phyloP scores from a whole-genome alignment of 2,329 filamentous ascomycete species.

The Anthostomella pinea region DNA sequence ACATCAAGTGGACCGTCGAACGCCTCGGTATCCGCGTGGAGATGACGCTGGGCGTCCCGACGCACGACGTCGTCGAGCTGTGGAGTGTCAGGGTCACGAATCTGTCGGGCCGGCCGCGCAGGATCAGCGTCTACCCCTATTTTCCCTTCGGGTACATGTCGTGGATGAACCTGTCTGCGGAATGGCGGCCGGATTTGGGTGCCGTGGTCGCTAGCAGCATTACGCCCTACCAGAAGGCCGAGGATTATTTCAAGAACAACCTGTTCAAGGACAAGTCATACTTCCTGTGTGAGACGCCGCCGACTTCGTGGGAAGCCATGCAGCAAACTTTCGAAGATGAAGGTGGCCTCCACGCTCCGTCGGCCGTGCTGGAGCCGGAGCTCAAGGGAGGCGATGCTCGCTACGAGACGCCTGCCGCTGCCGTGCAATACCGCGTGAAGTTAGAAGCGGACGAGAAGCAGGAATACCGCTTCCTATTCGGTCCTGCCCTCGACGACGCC shows the following conservation, averaged over 20 bases:
- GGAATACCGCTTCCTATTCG: slow-evolving; percentile 54
- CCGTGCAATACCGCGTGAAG: slow-evolving; percentile 48
- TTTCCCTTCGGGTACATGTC: slow-evolving; percentile 61
- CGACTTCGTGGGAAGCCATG: slow-evolving; percentile 51
- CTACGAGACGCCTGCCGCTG: slow-evolving; percentile 54
- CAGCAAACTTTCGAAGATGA: slow-evolving; percentile 55
- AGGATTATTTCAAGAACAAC: slow-evolving; percentile 57
- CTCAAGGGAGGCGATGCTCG: slow-evolving; percentile 48
- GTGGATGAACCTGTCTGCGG: slow-evolving; percentile 59
- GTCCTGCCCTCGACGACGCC: slow-evolving; percentile 50
- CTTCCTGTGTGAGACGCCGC: slow-evolving; percentile 51
- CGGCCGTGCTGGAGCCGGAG: slow-evolving; percentile 37
- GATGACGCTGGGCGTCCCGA: slow-evolving; percentile 50
- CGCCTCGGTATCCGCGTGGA: slow-evolving; percentile 49
- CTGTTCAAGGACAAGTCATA: slow-evolving; percentile 56
- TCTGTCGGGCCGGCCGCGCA: slow-evolving; percentile 41
- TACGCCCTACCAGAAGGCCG: slow-evolving; percentile 55
- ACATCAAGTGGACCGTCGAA: slow-evolving; percentile 53
- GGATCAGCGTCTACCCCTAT: slow-evolving; percentile 53
- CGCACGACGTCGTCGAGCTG: slow-evolving; percentile 53
- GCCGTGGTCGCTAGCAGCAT: slow-evolving; percentile 51
- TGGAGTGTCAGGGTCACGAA: slow-evolving; percentile 55
- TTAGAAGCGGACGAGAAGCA: slow-evolving; percentile 39
- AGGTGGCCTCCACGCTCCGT: slow-evolving; percentile 51
- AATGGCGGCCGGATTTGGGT: slow-evolving; percentile 46